A percentile compares a stretch with the other conserved stretches of the same genome.
These are phyloP conservation scores for Micromonas pusilla DNA, from an alignment of 139 green algal species.

Conservation along the genomic window DNA sequence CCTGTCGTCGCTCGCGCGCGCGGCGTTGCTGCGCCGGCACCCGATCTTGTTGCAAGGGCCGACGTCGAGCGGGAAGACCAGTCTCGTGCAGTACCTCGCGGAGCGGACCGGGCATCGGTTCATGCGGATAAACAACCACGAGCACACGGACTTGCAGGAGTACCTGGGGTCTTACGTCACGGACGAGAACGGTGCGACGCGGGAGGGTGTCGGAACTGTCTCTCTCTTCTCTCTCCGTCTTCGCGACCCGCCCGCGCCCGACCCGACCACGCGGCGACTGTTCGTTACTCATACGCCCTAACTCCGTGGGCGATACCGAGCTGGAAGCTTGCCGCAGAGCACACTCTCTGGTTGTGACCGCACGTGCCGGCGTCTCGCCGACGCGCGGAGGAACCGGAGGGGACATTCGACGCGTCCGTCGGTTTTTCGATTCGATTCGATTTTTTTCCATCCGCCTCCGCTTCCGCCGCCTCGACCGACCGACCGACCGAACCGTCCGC, in stretches of 20 bases:
- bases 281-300: background rate
- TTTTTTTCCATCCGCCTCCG: no score
- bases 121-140: constrained; percentile 99
- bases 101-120: constrained; percentile 65
- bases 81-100: constrained; percentile 88
- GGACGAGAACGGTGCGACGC: constrained; percentile 41
- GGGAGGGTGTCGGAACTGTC: background rate
- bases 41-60: constrained; percentile 89
- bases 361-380: background rate
- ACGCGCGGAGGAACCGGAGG: background rate
- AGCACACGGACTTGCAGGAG: constrained; percentile 97
- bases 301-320: background rate
- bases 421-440: no score
- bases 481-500: no score
- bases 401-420: no score
- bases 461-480: no score
- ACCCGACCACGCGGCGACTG: background rate
- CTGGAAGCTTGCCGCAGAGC: background rate
- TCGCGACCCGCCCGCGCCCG: background rate
- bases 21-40: constrained; percentile 72
- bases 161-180: constrained; percentile 89
- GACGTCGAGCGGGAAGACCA: constrained; percentile 94
- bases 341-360: background rate
- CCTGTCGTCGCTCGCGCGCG: constrained; percentile 82
- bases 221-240: background rate